Evolutionary conservation across 352 stramenopile species (phyloP).

Genomic region (Sclerospora graminicola): DNA sequence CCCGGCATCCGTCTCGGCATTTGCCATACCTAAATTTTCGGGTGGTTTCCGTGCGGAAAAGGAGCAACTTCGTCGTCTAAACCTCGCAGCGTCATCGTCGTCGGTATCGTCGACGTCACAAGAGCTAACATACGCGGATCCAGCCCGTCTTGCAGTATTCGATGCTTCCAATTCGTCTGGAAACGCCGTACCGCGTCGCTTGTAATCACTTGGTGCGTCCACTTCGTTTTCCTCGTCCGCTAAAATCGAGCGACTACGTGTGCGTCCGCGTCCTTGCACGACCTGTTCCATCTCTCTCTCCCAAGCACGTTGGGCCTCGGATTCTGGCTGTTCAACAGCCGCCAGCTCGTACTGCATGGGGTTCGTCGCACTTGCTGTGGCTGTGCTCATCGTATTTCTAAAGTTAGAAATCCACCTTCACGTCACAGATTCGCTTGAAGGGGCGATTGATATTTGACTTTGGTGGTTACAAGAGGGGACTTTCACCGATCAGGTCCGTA

Average conservation of each 20-base stretch:
- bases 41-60: conserved; percentile 39
- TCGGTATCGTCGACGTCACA: no score
- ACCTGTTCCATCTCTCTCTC: conserved; percentile 77
- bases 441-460: conserved; percentile 1
- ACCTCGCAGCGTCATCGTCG: conserved; percentile 1
- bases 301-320: conserved; percentile 45
- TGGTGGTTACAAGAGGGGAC: conserved; percentile 12
- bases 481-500: no score
- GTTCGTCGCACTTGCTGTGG: background rate
- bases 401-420: no score
- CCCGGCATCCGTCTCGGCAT: conserved; percentile 16
- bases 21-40: background rate
- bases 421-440: no score
- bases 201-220: background rate
- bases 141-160: conserved; percentile 16
- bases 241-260: conserved; percentile 74
- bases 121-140: no score
- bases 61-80: conserved; percentile 30
- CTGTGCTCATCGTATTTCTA: background rate
- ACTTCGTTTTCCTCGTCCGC: conserved; percentile 26
- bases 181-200: background rate
- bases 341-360: no score
- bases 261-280: conserved; percentile 59
- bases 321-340: conserved; percentile 30
- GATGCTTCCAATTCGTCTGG: conserved; percentile 6